phyloP scores from a whole-genome alignment of 257 asterid species.

The Solanum piurae region DNA sequence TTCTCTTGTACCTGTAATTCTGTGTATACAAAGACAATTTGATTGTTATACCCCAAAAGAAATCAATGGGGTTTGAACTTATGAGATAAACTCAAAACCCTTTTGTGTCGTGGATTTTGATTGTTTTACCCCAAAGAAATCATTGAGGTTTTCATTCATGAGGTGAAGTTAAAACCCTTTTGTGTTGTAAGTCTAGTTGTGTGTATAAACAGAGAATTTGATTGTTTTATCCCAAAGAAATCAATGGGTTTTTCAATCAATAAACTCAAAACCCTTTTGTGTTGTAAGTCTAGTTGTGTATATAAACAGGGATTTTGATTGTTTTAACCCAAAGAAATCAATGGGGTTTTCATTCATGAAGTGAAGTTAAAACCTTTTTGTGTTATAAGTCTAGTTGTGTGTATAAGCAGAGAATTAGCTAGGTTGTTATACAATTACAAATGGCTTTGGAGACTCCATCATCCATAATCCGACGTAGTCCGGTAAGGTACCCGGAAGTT shows the following conservation, averaged over 20 bases:
- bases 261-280: neutral
- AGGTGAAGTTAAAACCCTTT: neutral
- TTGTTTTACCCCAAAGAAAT: neutral
- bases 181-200: neutral
- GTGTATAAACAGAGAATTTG: neutral
- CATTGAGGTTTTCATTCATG: neutral
- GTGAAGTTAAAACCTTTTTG: neutral
- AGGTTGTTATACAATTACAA: neutral
- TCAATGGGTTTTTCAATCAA: neutral
- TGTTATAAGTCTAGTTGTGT: neutral
- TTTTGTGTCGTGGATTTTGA: neutral
- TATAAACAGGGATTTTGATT: neutral
- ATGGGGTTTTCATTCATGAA: neutral
- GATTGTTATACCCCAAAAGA: neutral
- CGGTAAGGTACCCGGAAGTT: slow-evolving; percentile 17
- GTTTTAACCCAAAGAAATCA: neutral
- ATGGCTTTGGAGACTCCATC: slow-evolving; percentile 17
- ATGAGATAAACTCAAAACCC: neutral
- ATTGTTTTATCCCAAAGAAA: neutral
- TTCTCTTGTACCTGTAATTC: neutral
- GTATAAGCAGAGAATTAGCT: neutral
- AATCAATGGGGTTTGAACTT: neutral
- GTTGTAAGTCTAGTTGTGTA: neutral
- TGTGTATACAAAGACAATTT: neutral
- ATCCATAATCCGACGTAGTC: slow-evolving; percentile 17